Conservation (phyloP, 805 yeast species). For the Starmerella vitae region DNA sequence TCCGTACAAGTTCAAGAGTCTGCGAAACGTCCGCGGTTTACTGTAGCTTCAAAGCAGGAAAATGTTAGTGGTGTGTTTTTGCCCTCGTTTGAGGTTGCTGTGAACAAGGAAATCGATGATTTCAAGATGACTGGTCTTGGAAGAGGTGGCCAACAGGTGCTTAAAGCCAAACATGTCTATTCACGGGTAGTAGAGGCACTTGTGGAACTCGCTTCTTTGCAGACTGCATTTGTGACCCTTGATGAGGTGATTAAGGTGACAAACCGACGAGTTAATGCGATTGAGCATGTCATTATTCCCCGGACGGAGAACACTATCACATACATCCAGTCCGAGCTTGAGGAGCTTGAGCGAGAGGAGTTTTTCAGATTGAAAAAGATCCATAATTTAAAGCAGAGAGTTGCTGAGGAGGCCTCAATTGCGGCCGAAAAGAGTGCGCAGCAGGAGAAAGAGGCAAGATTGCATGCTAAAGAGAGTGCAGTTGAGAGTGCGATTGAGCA, state of each 20-base stretch:
- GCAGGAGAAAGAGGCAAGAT: slow-evolving; percentile 4
- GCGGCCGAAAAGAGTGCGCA: slow-evolving; percentile 9
- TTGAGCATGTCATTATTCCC: slow-evolving; percentile 95
- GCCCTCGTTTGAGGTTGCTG: slow-evolving; percentile 80
- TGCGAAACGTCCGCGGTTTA: slow-evolving; percentile 75
- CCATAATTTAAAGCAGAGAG: slow-evolving; percentile 83
- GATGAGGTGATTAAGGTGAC: slow-evolving; percentile 98
- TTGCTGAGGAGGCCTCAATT: slow-evolving; percentile 26
- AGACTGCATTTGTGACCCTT: slow-evolving; percentile 88
- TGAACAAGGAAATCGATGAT: slow-evolving; percentile 77
- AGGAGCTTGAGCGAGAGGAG: slow-evolving; percentile 96
- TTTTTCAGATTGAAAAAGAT: slow-evolving; percentile 93
- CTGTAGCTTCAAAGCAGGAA: slow-evolving; percentile 82
- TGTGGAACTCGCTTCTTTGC: slow-evolving; percentile 89
- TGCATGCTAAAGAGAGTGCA: slow-evolving; percentile 11
- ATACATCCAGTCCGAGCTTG: slow-evolving; percentile 88
- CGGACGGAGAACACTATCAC: slow-evolving; percentile 91
- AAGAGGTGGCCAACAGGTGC: slow-evolving; percentile 97
- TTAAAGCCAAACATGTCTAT: slow-evolving; percentile 83
- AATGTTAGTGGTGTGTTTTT: slow-evolving; percentile 91
- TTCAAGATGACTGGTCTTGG: slow-evolving; percentile 95
- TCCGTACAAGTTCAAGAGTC: slow-evolving; percentile 93
- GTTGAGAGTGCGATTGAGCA: slow-evolving; percentile 26
- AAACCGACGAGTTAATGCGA: slow-evolving; percentile 95
- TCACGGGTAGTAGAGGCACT: slow-evolving; percentile 94